Base-by-base conservation (phyloP, 2,329 filamentous ascomycete genomes). In the Fusarium virguliforme region DNA sequence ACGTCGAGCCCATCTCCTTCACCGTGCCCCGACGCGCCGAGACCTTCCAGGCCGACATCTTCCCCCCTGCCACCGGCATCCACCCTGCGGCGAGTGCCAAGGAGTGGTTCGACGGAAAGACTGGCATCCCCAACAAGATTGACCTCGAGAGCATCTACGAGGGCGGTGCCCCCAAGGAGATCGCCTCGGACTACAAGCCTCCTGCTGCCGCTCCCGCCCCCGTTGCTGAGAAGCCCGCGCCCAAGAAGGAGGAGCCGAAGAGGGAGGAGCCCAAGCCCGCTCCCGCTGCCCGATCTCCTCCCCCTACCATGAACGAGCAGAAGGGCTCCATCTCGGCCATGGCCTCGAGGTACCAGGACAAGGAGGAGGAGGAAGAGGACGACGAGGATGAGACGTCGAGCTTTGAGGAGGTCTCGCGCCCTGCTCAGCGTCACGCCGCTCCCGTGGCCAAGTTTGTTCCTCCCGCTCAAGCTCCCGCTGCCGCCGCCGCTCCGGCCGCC, bases 1-100 rank as follows among this genome's bases (percentile, higher is more conserved):
- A 97, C 83, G 94, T 99, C 76, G 96, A 99, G 83, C 96, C 96
- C 41, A 93, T 99, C 78, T 97, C 96, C 2, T 99, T 99, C 84
- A 97, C 97, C 60, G 96, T 98, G 2, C 96, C 96, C 54, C 91
- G 96, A 70, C 90, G 96, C 70, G 94, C 96, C 61, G 94, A 98
- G 82, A 94, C 92, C 57, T 98, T 98, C 89, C 95, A 98, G 83
- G 94, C 94, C 67, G 96, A 99, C 79, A 98, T 99, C 77, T 99
- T 94, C 82, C 96, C 95, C 43, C 95, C 96, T 10, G 92, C 94
- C 12, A 86, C 87, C 62, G 95, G 96, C 67, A 81, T 88, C 60
- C 97, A 94, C 82, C 90, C 96, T 55, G 95, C 92, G 65, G 89
- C 97, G 78, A 92, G 90, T 62, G 89, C 92, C 41, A 83, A 87